Evolutionary conservation across 176 grass and related monocot species (phyloP), one percentile per base, ranked within the genome.

Genomic region (Eremochloa ophiuroides): DNA sequence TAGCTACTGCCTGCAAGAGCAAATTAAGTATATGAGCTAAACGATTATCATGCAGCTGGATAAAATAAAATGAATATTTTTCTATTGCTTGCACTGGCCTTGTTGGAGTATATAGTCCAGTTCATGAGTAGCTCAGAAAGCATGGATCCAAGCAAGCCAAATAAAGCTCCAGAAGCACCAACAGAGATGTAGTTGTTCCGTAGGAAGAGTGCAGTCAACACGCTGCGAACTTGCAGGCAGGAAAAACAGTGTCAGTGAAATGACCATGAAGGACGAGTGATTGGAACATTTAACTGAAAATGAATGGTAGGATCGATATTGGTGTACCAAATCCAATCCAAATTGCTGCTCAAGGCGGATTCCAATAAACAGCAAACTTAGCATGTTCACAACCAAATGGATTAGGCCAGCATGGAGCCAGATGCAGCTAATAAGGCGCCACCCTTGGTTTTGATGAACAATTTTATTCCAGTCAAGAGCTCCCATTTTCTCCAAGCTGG

Each of bases 91-190:
- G 59, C 71, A 10, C 58, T 34, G n/a, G 92, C 95, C 88, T 85
- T 92, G 78, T 98, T 98, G 37, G 95, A 94, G 66, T 98, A 98
- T 65, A 93, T 94, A 12, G 90, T 89, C 95, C 95, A 98, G 81
- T 94, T 98, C 87, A 89, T 98, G 51, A 98, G 68, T 20, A 98
- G 92, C 73, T 98, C 95, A 81, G 95, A 98, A 84, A 98, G 95
- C 95, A 98, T 94, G 39, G 95, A 91, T 66, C 95, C 95, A 38
- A 98, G 88, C 41, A 98, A 74, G 59, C 95, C 95, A 87, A 98
- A 98, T 47, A 98, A 79, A 78, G 95, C 92, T 64, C 92, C 95
- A 72, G 95, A 98, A 31, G 95, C 95, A 83, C 95, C 90, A 30
- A 98, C 86, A 0, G 95, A 93, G 43, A 89, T 77, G 44, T 48